Percentiles rank a stretch among this genome's conserved stretches.
phyloP scores from a whole-genome alignment of 2,329 filamentous ascomycete species.

The Dactylellina cionopaga region DNA sequence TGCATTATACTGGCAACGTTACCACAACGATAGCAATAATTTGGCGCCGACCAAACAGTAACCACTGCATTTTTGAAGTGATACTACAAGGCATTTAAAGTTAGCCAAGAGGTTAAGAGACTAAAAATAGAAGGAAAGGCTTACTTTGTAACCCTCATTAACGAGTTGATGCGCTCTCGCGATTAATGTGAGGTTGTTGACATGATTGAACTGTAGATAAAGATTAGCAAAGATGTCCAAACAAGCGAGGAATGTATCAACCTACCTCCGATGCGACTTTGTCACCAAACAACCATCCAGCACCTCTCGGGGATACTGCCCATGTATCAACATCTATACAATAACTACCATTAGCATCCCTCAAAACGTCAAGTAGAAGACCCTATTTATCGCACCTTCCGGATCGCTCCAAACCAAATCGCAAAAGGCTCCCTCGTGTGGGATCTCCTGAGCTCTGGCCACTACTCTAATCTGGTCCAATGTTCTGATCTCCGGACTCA shows the following conservation, averaged over 20 bases:
- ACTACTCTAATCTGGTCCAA: slow-evolving; percentile 79
- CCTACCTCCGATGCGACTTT: slow-evolving; percentile 73
- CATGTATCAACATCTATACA: slow-evolving; percentile 71
- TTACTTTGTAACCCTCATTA: slow-evolving; percentile 78
- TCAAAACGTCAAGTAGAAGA: not conserved
- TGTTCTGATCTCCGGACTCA: slow-evolving; percentile 78
- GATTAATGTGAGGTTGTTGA: slow-evolving; percentile 77
- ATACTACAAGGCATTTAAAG: slow-evolving; percentile 68
- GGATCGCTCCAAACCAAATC: slow-evolving; percentile 81
- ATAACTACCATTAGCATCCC: not conserved
- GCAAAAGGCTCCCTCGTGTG: slow-evolving; percentile 80
- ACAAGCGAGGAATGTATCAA: not conserved
- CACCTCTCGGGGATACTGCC: slow-evolving; percentile 75
- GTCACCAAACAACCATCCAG: slow-evolving; percentile 68
- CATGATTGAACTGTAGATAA: slow-evolving; percentile 72
- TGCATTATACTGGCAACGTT: slow-evolving; percentile 84
- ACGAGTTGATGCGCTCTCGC: slow-evolving; percentile 79
- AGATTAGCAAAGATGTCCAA: slow-evolving; percentile 12
- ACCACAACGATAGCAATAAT: slow-evolving; percentile 65
- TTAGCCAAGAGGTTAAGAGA: not conserved
- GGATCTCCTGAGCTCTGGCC: slow-evolving; percentile 78
- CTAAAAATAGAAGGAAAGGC: slow-evolving; percentile 17
- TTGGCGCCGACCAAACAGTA: slow-evolving; percentile 71
- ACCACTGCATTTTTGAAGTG: slow-evolving; percentile 95
- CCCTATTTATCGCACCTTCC: slow-evolving; percentile 61